Base-by-base conservation (phyloP, 73 alveolate species). In the Loxodes magnus region DNA sequence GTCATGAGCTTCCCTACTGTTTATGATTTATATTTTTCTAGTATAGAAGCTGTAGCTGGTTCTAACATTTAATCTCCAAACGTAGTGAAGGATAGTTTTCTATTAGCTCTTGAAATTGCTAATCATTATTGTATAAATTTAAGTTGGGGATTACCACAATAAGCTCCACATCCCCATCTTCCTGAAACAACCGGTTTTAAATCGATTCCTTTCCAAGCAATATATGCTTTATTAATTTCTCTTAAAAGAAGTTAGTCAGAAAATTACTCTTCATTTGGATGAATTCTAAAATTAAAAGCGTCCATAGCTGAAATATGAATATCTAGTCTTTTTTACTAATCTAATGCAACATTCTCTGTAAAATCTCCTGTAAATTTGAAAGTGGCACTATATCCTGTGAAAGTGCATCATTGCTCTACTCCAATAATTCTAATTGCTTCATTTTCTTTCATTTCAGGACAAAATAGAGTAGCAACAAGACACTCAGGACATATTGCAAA, bases 151-250 rank as follows among this genome's bases (percentile, higher is more conserved):
- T 52, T 71, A 1, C 94, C 94, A 15, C 50, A 54, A 50, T 71
- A 82, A 35, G 56, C 86, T 1, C 94, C 94, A 33, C 92, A 77
- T 42, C 94, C 91, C 94, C 94, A 82, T 33, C 71, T 82, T 20
- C 94, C 94, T 17, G 90, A 75, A 5, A 66, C 72, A 0, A 79
- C 62, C 16, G 64, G 68, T 41, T 46, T 34, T 16, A 25, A 36
- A 4, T 19, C 26, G 5, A 39, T 67, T 38, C 25, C 43, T 21
- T 19, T n/a, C n/a, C n/a, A 67, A 6, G 65, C 92, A 10, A 64
- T 58, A 37, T 49, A 79, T 0, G 92, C 84, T 69, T 84, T 84
- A 35, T 29, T 53, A 5, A 79, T 16, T 2, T 84, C 96, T 68
- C 96, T 66, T 12, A 57, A n/a, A 17, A 79, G 52, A 2, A 12